phyloP scores from a whole-genome alignment of 2,329 filamentous ascomycete species.

The Colletotrichum liriopes region DNA sequence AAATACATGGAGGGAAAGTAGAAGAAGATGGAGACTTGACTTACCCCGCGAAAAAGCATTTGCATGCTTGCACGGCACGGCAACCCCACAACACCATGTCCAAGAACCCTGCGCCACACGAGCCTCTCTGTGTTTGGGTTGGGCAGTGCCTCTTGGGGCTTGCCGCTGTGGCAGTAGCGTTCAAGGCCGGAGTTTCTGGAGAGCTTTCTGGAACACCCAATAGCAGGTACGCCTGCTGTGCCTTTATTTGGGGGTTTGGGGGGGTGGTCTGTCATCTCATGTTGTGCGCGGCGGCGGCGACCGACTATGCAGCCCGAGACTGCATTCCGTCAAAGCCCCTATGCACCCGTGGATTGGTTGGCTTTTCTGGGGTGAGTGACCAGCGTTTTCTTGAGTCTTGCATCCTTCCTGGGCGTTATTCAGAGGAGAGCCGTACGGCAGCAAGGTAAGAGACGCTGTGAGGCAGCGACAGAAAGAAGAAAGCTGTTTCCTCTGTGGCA shows the following conservation, averaged over 20 bases:
- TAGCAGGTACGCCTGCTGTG: background rate
- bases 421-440: background rate
- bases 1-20: background rate
- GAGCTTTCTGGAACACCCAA: conserved; percentile 12
- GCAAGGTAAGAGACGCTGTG: background rate
- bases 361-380: background rate
- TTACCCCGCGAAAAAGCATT: conserved; percentile 5
- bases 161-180: background rate
- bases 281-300: conserved; percentile 10
- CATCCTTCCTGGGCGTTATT: background rate
- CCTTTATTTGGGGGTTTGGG: background rate
- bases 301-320: conserved; percentile 23
- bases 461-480: background rate
- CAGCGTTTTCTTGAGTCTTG: background rate
- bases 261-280: conserved; percentile 33
- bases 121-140: background rate
- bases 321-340: conserved; percentile 23
- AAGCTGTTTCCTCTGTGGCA: background rate
- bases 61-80: conserved; percentile 1
- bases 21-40: background rate
- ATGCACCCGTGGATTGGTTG: background rate
- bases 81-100: background rate
- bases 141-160: background rate
- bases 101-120: conserved; percentile 4
- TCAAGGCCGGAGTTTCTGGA: background rate